Evolutionary conservation across 2,329 filamentous ascomycete species (phyloP).

Genomic region (Claviceps spartinae): DNA sequence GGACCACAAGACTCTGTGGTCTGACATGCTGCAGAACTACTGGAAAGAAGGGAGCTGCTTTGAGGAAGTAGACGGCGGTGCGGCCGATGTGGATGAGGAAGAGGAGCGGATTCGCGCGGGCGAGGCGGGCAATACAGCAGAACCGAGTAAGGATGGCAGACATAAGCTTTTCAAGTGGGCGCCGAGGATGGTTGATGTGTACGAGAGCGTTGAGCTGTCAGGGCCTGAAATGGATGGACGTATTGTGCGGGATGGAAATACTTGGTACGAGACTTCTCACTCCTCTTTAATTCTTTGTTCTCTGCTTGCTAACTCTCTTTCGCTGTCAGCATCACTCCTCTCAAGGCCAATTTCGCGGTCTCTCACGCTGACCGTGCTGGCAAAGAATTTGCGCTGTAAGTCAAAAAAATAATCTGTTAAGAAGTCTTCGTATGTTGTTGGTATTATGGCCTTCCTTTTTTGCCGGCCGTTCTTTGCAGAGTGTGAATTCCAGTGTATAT

Average conservation of each 20-base stretch:
- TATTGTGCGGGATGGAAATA: conserved; percentile 76
- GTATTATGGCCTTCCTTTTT: not conserved
- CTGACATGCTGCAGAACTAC: conserved; percentile 77
- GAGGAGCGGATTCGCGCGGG: conserved; percentile 62
- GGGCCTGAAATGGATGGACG: conserved; percentile 82
- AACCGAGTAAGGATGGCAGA: conserved; percentile 33
- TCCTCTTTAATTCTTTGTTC: not conserved
- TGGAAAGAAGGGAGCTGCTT: conserved; percentile 83
- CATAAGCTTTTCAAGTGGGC: conserved; percentile 95
- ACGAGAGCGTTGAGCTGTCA: conserved; percentile 69
- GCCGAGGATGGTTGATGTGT: conserved; percentile 75
- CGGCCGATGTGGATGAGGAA: conserved; percentile 51
- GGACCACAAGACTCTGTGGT: conserved; percentile 61
- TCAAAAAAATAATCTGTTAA: not conserved
- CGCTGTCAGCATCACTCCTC: conserved; percentile 59
- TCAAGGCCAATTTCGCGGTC: conserved; percentile 89
- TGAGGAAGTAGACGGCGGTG: conserved; percentile 57
- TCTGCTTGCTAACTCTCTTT: not conserved
- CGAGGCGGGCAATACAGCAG: conserved; percentile 18
- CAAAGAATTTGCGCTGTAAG: conserved; percentile 56
- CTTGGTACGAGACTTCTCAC: conserved; percentile 45
- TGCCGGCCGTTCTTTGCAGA: not conserved
- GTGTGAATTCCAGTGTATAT: conserved; percentile 8
- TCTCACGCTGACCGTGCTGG: conserved; percentile 26
- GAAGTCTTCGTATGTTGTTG: not conserved